These are phyloP conservation scores for Primulina tabacum DNA, from an alignment of 257 asterid genomes.

Conservation along the genomic window DNA sequence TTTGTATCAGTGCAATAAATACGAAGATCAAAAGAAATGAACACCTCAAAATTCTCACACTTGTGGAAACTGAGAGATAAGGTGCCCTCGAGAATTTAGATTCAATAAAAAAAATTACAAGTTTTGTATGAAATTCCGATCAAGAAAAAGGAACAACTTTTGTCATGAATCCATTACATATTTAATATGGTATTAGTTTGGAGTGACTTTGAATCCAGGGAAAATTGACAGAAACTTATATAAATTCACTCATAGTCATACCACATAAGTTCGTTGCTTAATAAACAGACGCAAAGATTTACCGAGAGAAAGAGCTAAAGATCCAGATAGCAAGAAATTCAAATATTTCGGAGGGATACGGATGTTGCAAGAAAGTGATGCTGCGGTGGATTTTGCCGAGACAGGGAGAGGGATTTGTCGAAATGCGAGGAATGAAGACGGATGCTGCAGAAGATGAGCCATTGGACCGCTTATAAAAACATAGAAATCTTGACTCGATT, in stretches of 20 bases:
- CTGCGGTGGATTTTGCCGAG: constrained; percentile 25
- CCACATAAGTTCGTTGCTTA: too few relatives aligned
- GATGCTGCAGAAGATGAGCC: constrained; percentile 44
- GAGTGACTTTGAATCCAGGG: too few relatives aligned
- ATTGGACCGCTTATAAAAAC: constrained; percentile 21
- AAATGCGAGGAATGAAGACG: too few relatives aligned
- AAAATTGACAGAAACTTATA: neutral
- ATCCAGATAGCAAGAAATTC: constrained; percentile 57
- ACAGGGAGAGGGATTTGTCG: constrained; percentile 21
- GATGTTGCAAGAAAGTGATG: constrained; percentile 28
- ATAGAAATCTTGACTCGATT: constrained; percentile 2
- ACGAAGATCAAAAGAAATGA: too few relatives aligned
- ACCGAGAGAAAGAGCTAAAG: constrained; percentile 76
- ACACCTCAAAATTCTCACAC: too few relatives aligned
- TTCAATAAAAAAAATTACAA: too few relatives aligned
- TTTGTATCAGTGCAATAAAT: too few relatives aligned
- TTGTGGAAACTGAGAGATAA: too few relatives aligned
- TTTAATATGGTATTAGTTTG: too few relatives aligned
- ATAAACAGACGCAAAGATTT: neutral
- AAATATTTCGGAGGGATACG: constrained; percentile 45
- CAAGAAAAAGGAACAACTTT: neutral
- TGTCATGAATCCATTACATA: too few relatives aligned
- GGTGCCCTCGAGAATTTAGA: too few relatives aligned
- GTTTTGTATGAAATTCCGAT: neutral
- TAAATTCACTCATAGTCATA: too few relatives aligned